Percentiles rank a stretch among this genome's conserved stretches.
These are phyloP conservation scores for Penicillium sp. DNA, from an alignment of 2,329 filamentous ascomycete genomes.

Conservation along the genomic window DNA sequence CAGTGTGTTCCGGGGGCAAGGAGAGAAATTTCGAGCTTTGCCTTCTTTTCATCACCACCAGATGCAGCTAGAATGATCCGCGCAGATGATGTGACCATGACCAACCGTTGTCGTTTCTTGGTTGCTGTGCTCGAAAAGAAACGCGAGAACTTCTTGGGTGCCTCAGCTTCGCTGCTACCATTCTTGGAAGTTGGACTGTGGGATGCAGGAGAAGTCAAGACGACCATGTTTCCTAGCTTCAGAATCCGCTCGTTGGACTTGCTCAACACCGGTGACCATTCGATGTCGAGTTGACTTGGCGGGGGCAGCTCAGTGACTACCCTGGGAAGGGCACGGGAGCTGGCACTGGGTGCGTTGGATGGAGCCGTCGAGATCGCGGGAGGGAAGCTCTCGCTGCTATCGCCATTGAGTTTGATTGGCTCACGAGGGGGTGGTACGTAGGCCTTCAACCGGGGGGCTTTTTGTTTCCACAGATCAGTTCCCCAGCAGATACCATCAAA, in stretches of 20 bases:
- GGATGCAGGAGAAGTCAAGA: slow-evolving; percentile 74
- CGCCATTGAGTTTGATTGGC: slow-evolving; percentile 70
- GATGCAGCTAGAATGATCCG: slow-evolving; percentile 86
- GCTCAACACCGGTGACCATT: slow-evolving; percentile 95
- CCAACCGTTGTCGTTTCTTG: slow-evolving; percentile 88
- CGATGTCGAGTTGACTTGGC: slow-evolving; percentile 94
- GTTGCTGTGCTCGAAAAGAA: slow-evolving; percentile 90
- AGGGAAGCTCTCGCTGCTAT: slow-evolving; percentile 41
- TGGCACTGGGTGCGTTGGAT: slow-evolving; percentile 44
- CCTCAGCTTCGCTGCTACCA: slow-evolving; percentile 63
- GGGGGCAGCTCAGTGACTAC: slow-evolving; percentile 94
- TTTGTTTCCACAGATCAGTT: slow-evolving; percentile 80
- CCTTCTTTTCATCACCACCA: slow-evolving; percentile 92
- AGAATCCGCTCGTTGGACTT: slow-evolving; percentile 89
- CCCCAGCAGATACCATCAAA: slow-evolving; percentile 87
- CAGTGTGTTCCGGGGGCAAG: slow-evolving; percentile 72
- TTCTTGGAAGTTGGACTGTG: slow-evolving; percentile 72
- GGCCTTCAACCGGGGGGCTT: slow-evolving; percentile 80
- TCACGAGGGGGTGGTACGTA: slow-evolving; percentile 77
- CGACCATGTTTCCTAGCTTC: slow-evolving; percentile 87
- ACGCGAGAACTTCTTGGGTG: slow-evolving; percentile 79
- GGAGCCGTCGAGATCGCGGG: slow-evolving; percentile 43
- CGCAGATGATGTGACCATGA: slow-evolving; percentile 91
- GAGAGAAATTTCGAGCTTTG: slow-evolving; percentile 89
- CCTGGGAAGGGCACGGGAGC: slow-evolving; percentile 64